These are phyloP conservation scores for Parathielavia hyrcaniae DNA, from an alignment of 495 filamentous ascomycete species.

Conservation along the genomic window DNA sequence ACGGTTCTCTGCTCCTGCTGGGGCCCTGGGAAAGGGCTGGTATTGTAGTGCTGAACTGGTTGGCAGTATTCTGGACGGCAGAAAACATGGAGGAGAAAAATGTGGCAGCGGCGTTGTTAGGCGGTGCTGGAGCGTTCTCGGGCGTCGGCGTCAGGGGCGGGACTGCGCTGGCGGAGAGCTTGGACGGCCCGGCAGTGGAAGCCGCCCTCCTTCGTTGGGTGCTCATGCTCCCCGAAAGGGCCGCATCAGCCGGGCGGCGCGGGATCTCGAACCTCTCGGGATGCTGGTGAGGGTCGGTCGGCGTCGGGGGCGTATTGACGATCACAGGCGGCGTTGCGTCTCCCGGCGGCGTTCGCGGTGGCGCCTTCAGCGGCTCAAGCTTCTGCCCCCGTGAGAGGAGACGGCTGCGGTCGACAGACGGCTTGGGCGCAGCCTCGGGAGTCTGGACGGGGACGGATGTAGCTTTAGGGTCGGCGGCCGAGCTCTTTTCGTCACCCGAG, in stretches of 20 bases:
- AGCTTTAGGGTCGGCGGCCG: constrained; percentile 6
- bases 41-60: constrained; percentile 72
- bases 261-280: constrained; percentile 27
- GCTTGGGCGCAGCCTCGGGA: constrained; percentile 3
- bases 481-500: constrained; percentile 21
- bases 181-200: constrained; percentile 73
- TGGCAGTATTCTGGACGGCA: constrained; percentile 91
- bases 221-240: constrained; percentile 62
- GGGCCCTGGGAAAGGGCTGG: constrained; percentile 46
- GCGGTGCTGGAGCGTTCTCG: constrained; percentile 41
- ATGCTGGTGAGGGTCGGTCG: constrained; percentile 37
- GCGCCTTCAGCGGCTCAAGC: constrained; percentile 32
- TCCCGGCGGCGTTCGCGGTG: constrained; percentile 42
- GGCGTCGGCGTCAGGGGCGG: constrained; percentile 68
- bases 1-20: constrained; percentile 36
- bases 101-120: constrained; percentile 44
- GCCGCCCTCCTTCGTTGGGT: constrained; percentile 55
- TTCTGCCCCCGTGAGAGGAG: constrained; percentile 32
- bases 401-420: constrained; percentile 18
- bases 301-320: constrained; percentile 54
- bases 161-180: constrained; percentile 73
- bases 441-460: constrained; percentile 1
- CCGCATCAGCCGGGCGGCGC: constrained; percentile 34
- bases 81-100: constrained; percentile 95
- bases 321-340: constrained; percentile 44